Percentiles rank a stretch among this genome's conserved stretches.
These are phyloP conservation scores for Paraglomus occultum DNA, from an alignment of 192 early-diverging fungal species.

Conservation along the genomic window DNA sequence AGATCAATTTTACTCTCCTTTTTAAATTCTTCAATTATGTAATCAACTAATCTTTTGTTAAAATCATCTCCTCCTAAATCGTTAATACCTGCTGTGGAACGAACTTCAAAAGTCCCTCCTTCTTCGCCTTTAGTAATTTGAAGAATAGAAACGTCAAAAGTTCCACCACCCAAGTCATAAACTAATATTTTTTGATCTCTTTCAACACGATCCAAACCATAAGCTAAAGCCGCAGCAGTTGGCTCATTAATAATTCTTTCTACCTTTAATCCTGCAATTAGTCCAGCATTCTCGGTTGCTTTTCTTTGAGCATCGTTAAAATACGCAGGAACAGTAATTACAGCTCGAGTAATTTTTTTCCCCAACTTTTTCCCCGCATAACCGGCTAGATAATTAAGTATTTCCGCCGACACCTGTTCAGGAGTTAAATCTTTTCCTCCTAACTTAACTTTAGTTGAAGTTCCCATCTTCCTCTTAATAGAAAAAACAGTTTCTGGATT, in stretches of 20 bases:
- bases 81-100: constrained; percentile 88
- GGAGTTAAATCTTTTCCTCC: constrained; percentile 89
- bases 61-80: constrained; percentile 61
- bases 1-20: constrained; percentile 51
- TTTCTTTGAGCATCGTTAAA: constrained; percentile 89
- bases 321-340: constrained; percentile 91
- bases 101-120: constrained; percentile 89
- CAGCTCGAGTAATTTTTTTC: constrained; percentile 85
- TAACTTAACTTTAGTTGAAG: constrained; percentile 95
- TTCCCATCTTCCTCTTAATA: constrained; percentile 44
- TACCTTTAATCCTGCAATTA: constrained; percentile 74
- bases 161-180: constrained; percentile 91
- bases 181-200: constrained; percentile 80
- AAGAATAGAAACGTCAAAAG: constrained; percentile 89
- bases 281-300: constrained; percentile 80
- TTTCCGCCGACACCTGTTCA: constrained; percentile 87
- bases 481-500: constrained; percentile 97
- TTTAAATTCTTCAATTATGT: constrained; percentile 81
- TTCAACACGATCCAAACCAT: constrained; percentile 62
- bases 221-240: constrained; percentile 83
- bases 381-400: constrained; percentile 83
- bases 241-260: constrained; percentile 90
- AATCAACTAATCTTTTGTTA: constrained; percentile 46
- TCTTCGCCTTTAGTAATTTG: constrained; percentile 59
- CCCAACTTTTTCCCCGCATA: constrained; percentile 91